phyloP scores from a whole-genome alignment of 768 basidiomycete genomes.

The Termitomyces bulborhizus region DNA sequence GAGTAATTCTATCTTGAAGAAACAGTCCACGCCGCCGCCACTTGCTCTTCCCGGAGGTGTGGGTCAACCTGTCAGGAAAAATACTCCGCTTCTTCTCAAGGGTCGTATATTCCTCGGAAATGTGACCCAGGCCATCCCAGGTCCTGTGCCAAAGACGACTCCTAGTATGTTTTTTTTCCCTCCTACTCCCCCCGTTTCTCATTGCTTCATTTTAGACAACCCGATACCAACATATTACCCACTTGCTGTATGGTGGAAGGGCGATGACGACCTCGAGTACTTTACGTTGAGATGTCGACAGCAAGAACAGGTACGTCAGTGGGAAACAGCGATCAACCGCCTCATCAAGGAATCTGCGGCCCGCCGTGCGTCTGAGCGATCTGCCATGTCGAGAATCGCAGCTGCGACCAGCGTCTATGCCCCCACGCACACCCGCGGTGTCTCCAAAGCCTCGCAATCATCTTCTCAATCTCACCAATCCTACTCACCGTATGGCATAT shows the following conservation, averaged over 20 bases:
- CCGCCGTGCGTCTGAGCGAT: slow-evolving; percentile 61
- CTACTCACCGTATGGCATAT: slow-evolving; percentile 18
- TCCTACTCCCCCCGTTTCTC: not conserved
- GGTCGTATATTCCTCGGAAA: slow-evolving; percentile 97
- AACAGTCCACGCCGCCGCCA: slow-evolving; percentile 50
- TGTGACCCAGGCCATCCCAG: slow-evolving; percentile 75
- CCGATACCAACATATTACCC: slow-evolving; percentile 58
- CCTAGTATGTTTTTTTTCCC: slow-evolving; percentile 42
- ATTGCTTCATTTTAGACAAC: slow-evolving; percentile 27
- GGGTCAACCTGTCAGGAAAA: slow-evolving; percentile 64
- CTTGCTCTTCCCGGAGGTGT: slow-evolving; percentile 43
- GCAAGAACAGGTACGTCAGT: slow-evolving; percentile 88
- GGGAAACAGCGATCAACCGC: slow-evolving; percentile 87
- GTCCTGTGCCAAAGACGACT: slow-evolving; percentile 36
- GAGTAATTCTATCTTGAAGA: slow-evolving; percentile 86
- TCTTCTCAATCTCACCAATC: not conserved
- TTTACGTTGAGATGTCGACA: slow-evolving; percentile 91
- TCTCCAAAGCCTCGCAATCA: slow-evolving; percentile 23
- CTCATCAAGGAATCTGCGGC: slow-evolving; percentile 75
- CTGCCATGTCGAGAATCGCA: slow-evolving; percentile 44
- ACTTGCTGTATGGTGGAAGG: slow-evolving; percentile 91
- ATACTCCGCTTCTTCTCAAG: slow-evolving; percentile 81
- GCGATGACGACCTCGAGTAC: slow-evolving; percentile 87
- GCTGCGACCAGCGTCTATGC: slow-evolving; percentile 45
- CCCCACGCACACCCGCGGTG: slow-evolving; percentile 26